Conservation (phyloP, 2,329 filamentous ascomycete genomes). For the Grosmannia clavigera region DNA sequence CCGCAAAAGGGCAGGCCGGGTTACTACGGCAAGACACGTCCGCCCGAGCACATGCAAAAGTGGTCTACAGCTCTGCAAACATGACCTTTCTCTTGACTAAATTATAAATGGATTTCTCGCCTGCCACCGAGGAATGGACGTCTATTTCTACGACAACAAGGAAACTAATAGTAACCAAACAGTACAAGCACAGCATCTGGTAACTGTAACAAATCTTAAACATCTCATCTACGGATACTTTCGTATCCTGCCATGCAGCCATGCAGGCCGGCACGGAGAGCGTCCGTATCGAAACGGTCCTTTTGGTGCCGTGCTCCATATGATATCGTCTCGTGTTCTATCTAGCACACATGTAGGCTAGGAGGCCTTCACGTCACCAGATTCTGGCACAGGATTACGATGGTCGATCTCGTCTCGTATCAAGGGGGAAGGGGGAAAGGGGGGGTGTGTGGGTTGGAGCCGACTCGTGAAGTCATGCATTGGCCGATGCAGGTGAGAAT, state of each 20-base stretch:
- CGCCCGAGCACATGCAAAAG: not conserved
- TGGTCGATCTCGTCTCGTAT: not conserved
- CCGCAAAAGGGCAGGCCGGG: not conserved
- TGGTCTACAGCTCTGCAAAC: not conserved
- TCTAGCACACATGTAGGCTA: not conserved
- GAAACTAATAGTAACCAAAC: too few relatives aligned
- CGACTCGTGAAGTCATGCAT: not conserved
- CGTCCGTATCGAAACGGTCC: too few relatives aligned
- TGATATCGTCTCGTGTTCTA: too few relatives aligned
- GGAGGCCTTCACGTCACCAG: not conserved
- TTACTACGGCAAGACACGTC: not conserved
- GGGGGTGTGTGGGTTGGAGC: not conserved
- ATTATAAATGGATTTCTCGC: not conserved
- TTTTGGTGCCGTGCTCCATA: too few relatives aligned
- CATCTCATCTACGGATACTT: too few relatives aligned
- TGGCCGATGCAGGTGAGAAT: not conserved
- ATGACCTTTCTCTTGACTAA: not conserved
- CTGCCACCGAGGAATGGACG: not conserved
- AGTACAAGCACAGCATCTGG: too few relatives aligned
- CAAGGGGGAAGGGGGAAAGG: not conserved
- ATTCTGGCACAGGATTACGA: too few relatives aligned
- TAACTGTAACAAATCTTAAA: too few relatives aligned
- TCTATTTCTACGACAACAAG: too few relatives aligned
- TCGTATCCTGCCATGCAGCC: too few relatives aligned
- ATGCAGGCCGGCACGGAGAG: too few relatives aligned